A percentile compares a stretch with the other conserved stretches of the same genome.
Conservation (phyloP, 805 yeast genomes). For the Blastobotrys terrestris region DNA sequence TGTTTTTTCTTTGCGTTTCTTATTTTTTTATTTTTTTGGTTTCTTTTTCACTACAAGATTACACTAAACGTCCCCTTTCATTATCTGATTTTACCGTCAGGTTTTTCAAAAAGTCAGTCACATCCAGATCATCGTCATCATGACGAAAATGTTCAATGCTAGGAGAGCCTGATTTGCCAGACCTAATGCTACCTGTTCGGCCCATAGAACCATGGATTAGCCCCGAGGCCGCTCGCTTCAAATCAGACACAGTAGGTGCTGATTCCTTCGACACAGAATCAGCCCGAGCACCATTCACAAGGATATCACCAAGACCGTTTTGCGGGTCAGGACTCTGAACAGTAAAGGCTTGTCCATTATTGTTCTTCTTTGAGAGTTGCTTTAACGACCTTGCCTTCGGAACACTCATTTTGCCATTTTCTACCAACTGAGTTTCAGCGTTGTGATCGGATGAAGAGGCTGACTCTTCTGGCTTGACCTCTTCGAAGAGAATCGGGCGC, state of each 20-base stretch:
- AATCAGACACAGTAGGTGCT: conserved; percentile 18
- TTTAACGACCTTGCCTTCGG: conserved; percentile 15
- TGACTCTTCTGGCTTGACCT: conserved; percentile 4
- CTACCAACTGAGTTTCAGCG: conserved; percentile 3
- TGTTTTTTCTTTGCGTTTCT: too few species aligned
- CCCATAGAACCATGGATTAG: background rate
- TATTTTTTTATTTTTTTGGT: background rate
- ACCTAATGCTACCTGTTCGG: background rate
- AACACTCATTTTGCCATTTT: conserved; percentile 7
- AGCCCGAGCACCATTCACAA: background rate
- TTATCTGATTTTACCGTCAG: conserved; percentile 1
- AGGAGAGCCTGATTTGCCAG: background rate
- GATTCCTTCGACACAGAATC: conserved; percentile 5
- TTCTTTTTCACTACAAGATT: background rate
- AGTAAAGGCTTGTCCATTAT: background rate
- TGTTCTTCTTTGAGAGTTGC: conserved; percentile 9
- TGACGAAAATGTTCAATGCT: background rate
- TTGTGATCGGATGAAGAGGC: conserved; percentile 2
- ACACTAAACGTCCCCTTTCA: conserved; percentile 2
- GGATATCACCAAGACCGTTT: background rate
- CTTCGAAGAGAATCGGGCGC: conserved; percentile 9
- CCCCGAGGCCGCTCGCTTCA: conserved; percentile 18
- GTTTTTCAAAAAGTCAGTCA: conserved; percentile 1
- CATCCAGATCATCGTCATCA: conserved; percentile 1
- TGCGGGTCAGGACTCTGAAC: background rate